Percentiles rank a stretch among this genome's conserved stretches.
Evolutionary conservation across 495 filamentous ascomycete genomes (phyloP).

Genomic region (Xylaria venustula): DNA sequence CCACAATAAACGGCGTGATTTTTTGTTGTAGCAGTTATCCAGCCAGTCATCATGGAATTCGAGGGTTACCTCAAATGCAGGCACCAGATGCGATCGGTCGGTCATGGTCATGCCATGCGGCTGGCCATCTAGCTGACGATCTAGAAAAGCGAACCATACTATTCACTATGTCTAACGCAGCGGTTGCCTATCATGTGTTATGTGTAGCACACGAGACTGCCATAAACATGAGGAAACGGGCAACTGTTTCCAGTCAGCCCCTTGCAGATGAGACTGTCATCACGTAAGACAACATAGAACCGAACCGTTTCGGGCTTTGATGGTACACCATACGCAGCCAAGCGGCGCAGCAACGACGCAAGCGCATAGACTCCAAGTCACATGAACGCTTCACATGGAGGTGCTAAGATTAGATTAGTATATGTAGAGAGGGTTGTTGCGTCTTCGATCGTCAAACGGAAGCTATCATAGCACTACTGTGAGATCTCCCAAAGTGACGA

Average conservation of each 20-base stretch:
- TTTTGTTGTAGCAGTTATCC: neutral
- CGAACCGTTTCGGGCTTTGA: neutral
- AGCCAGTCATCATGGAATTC: neutral
- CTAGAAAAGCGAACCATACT: constrained; percentile 4
- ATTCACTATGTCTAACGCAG: neutral
- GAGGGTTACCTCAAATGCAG: constrained; percentile 1
- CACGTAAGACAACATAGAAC: neutral
- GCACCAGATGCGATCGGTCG: neutral
- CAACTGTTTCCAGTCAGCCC: neutral
- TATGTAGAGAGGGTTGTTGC: no score
- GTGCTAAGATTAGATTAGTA: no score
- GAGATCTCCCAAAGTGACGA: no score
- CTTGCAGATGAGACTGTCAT: constrained; percentile 3
- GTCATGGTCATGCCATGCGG: neutral
- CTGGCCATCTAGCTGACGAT: neutral
- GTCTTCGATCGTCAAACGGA: no score
- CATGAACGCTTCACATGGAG: neutral
- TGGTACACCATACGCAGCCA: neutral
- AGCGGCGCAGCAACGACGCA: neutral
- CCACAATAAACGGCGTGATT: neutral
- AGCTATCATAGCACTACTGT: no score
- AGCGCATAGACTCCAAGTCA: constrained; percentile 5
- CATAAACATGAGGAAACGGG: neutral
- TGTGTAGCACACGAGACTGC: neutral
- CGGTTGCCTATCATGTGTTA: neutral